Conservation (phyloP, 306 rosid genomes). For the Vachellia pachyceras region DNA sequence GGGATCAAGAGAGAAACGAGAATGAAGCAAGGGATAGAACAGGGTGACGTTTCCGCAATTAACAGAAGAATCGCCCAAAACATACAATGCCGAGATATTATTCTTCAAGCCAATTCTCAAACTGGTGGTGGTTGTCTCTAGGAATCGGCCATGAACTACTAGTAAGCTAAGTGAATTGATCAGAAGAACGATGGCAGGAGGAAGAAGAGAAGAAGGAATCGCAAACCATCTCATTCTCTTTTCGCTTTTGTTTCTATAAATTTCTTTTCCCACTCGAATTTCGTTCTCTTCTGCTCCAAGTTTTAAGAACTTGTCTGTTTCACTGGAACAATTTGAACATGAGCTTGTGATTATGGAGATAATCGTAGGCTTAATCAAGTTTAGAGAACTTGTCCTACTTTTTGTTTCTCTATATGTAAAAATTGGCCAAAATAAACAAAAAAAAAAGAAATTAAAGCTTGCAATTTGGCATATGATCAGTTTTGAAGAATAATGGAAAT, state of each 20-base stretch:
- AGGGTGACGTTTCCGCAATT: constrained; percentile 83
- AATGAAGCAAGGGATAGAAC: constrained; percentile 73
- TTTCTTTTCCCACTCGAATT: constrained; percentile 8
- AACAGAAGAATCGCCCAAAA: constrained; percentile 88
- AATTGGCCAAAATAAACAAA: neutral
- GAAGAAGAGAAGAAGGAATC: constrained; percentile 25
- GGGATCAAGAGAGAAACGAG: constrained; percentile 66
- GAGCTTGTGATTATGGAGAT: neutral
- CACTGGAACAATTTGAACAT: constrained; percentile 7
- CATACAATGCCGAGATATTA: constrained; percentile 53
- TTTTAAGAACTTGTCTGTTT: constrained; percentile 21
- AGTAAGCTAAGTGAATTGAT: constrained; percentile 34
- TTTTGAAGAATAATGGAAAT: neutral
- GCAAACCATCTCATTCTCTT: constrained; percentile 35
- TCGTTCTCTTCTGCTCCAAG: neutral
- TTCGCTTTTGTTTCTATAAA: neutral
- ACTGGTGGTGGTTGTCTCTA: neutral
- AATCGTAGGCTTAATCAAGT: neutral
- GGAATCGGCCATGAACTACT: constrained; percentile 37
- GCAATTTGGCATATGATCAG: neutral
- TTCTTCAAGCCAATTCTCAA: constrained; percentile 23
- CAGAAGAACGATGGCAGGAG: constrained; percentile 19
- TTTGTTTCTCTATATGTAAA: neutral
- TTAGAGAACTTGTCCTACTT: neutral
- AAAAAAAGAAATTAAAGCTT: neutral